Percentiles rank a stretch among this genome's conserved stretches.
phyloP scores from a whole-genome alignment of 2,329 filamentous ascomycete genomes.

The Colletotrichum melonis region DNA sequence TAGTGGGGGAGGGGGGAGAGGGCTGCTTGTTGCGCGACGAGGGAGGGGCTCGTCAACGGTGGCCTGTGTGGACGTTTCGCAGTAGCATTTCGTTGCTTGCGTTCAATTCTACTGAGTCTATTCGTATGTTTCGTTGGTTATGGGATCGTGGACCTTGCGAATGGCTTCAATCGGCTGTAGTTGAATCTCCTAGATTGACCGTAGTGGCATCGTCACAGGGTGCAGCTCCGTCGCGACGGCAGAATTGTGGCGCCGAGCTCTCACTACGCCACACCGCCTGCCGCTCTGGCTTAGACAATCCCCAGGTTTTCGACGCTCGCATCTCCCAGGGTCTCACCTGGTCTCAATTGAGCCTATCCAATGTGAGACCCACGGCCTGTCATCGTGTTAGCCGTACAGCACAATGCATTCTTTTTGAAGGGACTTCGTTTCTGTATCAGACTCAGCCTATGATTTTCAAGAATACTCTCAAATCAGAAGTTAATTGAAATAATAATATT shows the following conservation, averaged over 20 bases:
- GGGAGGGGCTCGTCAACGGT: slow-evolving; percentile 25
- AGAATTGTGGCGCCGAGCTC: slow-evolving; percentile 29
- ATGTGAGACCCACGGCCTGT: not conserved
- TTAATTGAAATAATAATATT: not conserved
- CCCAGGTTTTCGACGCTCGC: slow-evolving; percentile 14
- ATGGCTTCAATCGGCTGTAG: not conserved
- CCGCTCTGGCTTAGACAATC: not conserved
- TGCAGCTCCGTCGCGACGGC: slow-evolving; percentile 24
- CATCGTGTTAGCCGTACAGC: not conserved
- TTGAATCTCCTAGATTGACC: not conserved
- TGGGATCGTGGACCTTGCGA: not conserved
- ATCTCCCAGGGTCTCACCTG: not conserved
- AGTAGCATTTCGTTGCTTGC: slow-evolving; percentile 25
- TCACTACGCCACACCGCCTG: slow-evolving; percentile 1
- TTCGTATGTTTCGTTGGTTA: not conserved
- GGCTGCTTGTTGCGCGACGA: slow-evolving; percentile 25
- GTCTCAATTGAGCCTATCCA: not conserved
- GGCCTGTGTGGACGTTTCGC: slow-evolving; percentile 18
- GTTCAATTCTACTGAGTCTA: not conserved
- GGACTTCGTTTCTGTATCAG: not conserved
- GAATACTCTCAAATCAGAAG: not conserved
- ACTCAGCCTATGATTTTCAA: not conserved
- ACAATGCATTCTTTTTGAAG: not conserved
- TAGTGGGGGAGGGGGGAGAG: not conserved
- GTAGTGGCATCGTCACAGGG: slow-evolving; percentile 17